A percentile compares a stretch with the other conserved stretches of the same genome.
These are phyloP conservation scores for Maudiozyma serrabonitensis DNA, from an alignment of 805 yeast genomes.

Conservation along the genomic window DNA sequence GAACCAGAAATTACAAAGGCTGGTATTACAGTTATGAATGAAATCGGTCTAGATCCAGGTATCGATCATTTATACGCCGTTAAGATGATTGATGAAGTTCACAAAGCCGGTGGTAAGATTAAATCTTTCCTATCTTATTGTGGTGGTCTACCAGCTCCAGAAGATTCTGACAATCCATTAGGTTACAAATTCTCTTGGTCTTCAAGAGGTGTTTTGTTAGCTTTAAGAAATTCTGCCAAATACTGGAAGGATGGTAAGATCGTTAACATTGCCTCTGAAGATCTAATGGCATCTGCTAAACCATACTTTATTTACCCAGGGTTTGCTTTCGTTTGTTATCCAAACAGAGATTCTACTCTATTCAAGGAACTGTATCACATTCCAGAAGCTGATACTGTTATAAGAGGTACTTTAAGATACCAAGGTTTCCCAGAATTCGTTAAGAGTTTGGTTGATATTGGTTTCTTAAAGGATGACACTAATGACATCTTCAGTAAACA, in stretches of 20 bases:
- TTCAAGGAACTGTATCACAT: constrained; percentile 86
- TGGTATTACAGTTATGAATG: constrained; percentile 96
- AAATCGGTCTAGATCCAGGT: constrained; percentile 98
- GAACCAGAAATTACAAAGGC: constrained; percentile 86
- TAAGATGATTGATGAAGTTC: constrained; percentile 96
- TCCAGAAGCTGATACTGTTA: constrained; percentile 94
- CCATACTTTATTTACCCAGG: constrained; percentile 96
- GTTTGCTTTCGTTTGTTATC: constrained; percentile 87
- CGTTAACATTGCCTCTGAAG: constrained; percentile 74
- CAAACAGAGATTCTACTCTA: constrained; percentile 95
- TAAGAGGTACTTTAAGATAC: constrained; percentile 95
- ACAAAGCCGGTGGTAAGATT: constrained; percentile 81
- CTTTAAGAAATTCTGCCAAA: constrained; percentile 86
- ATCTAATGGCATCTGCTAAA: constrained; percentile 87
- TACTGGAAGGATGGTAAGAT: constrained; percentile 81
- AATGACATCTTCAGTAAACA: constrained; percentile 46
- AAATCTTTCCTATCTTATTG: constrained; percentile 92
- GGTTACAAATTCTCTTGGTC: constrained; percentile 99
- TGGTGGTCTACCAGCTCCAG: constrained; percentile 99
- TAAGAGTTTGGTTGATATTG: constrained; percentile 89
- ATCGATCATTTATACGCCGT: constrained; percentile 96
- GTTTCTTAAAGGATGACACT: constrained; percentile 76
- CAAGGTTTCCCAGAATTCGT: constrained; percentile 99
- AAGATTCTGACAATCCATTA: constrained; percentile 92
- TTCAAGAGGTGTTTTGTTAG: constrained; percentile 93